phyloP scores from a whole-genome alignment of 2,329 filamentous ascomycete genomes.

The Colletotrichum acutatum region DNA sequence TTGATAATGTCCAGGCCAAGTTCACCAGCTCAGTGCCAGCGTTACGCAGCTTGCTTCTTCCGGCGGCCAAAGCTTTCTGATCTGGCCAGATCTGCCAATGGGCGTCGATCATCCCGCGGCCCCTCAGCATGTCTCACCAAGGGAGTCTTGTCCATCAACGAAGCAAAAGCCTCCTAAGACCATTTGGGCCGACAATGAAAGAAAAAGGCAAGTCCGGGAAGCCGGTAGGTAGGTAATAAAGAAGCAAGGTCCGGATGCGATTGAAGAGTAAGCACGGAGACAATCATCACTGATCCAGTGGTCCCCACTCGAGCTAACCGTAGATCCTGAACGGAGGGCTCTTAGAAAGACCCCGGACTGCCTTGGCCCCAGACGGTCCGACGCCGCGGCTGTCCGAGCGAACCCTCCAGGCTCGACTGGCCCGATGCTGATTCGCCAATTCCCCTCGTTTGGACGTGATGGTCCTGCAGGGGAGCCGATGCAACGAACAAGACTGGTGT shows the following conservation, averaged over 20 bases:
- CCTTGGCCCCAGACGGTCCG: constrained; percentile 17
- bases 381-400: constrained; percentile 23
- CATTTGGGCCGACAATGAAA: not conserved
- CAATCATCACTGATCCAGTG: constrained; percentile 8
- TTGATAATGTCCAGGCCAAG: not conserved
- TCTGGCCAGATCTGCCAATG: constrained; percentile 9
- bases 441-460: not conserved
- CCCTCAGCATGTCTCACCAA: constrained; percentile 15
- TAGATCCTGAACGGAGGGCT: constrained; percentile 21
- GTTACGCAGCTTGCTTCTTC: constrained; percentile 14
- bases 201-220: not conserved
- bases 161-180: not conserved
- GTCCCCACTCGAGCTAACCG: constrained; percentile 7
- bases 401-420: not conserved
- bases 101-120: not conserved
- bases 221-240: not conserved
- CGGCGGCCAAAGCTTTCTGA: not conserved
- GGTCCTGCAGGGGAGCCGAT: constrained; percentile 6
- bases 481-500: not conserved
- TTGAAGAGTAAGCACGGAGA: not conserved
- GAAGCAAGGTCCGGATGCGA: constrained; percentile 17
- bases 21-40: not conserved
- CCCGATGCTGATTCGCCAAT: constrained; percentile 23
- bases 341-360: constrained; percentile 8
- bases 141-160: not conserved